Percentiles rank a stretch among this genome's conserved stretches.
Conservation (phyloP, 1,139 yeast species). For the Pichia sp. region DNA sequence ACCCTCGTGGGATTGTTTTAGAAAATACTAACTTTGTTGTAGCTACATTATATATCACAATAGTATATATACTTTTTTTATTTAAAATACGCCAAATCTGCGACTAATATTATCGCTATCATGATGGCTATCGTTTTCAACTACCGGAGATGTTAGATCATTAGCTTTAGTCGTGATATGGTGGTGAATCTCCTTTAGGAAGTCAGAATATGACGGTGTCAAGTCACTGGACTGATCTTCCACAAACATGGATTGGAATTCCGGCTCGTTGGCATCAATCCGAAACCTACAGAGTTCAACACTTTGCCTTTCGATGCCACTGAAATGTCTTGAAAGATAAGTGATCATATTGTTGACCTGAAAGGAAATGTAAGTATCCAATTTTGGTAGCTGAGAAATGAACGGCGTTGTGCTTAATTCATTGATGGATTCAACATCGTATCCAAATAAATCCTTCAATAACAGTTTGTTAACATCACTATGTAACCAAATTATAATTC, state of each 20-base stretch:
- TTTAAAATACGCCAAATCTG: conserved; percentile 11
- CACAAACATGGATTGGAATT: conserved; percentile 51
- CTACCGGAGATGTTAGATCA: neutral
- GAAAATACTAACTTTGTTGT: too few relatives aligned
- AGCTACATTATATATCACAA: too few relatives aligned
- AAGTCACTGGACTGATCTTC: conserved; percentile 65
- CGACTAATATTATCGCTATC: conserved; percentile 12
- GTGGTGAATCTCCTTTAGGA: conserved; percentile 52
- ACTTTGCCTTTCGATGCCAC: conserved; percentile 33
- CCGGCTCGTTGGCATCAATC: conserved; percentile 52
- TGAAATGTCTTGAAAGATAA: conserved; percentile 36
- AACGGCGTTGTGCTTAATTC: conserved; percentile 33
- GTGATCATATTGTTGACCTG: conserved; percentile 59
- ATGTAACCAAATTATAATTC: conserved; percentile 62
- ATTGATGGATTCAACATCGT: conserved; percentile 32
- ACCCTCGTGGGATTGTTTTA: too few relatives aligned
- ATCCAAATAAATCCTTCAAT: conserved; percentile 69
- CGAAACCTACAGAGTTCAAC: conserved; percentile 60
- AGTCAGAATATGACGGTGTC: conserved; percentile 48
- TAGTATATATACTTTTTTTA: too few relatives aligned
- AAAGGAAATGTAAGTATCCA: conserved; percentile 60
- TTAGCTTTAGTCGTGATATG: conserved; percentile 43
- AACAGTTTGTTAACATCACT: conserved; percentile 60
- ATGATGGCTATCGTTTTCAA: neutral
- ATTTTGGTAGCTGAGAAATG: conserved; percentile 56